Evolutionary conservation across 345 rosid genomes (phyloP).

Genomic region (Heritiera fomes): DNA sequence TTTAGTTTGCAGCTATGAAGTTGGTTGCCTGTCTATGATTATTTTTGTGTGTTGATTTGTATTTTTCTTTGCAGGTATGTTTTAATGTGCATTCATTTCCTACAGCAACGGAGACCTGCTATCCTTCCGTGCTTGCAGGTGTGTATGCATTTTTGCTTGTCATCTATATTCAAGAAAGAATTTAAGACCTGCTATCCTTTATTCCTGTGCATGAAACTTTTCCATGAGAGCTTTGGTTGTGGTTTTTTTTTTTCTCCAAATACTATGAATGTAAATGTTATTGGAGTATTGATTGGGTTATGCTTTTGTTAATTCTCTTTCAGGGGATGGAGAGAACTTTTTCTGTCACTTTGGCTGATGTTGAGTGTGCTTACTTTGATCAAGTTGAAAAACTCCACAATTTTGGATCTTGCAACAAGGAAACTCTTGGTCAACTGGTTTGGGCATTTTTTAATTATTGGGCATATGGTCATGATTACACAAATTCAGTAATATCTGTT

Average conservation of each 20-base stretch:
- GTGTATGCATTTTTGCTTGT: slow-evolving; percentile 4
- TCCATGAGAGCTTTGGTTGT: neutral
- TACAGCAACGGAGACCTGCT: slow-evolving; percentile 87
- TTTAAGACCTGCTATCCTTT: neutral
- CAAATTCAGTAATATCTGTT: slow-evolving; percentile 67
- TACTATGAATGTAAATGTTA: neutral
- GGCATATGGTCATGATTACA: slow-evolving; percentile 90
- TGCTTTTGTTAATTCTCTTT: slow-evolving; percentile 20
- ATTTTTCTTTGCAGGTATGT: slow-evolving; percentile 68
- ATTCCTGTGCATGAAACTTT: neutral
- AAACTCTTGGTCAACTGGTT: slow-evolving; percentile 64
- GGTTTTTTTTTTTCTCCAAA: neutral
- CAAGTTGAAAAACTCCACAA: slow-evolving; percentile 65
- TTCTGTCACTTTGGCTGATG: slow-evolving; percentile 59
- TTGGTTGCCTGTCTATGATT: neutral
- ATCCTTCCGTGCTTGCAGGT: slow-evolving; percentile 99
- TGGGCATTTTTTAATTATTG: slow-evolving; percentile 93
- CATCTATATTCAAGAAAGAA: neutral
- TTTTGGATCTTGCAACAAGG: slow-evolving; percentile 75
- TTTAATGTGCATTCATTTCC: slow-evolving; percentile 93
- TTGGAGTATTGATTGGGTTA: neutral
- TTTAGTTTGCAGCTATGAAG: neutral
- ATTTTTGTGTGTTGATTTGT: neutral
- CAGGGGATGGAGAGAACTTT: slow-evolving; percentile 85
- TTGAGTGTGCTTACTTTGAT: slow-evolving; percentile 70